Conservation (phyloP, 768 basidiomycete genomes). For the Lentinula edodes region DNA sequence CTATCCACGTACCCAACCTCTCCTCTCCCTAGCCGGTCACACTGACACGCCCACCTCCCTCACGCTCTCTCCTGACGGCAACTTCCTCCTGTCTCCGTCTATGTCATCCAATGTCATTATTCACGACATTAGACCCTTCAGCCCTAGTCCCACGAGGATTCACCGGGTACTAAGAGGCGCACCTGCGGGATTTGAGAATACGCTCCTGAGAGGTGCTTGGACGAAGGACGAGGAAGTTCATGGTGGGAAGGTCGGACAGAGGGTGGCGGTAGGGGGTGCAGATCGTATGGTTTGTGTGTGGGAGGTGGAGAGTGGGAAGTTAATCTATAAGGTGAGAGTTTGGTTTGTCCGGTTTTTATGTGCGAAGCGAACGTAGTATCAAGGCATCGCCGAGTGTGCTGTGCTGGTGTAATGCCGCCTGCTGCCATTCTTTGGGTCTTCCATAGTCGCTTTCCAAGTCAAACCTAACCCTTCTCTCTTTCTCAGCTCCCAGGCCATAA, state of each 20-base stretch:
- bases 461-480: not conserved
- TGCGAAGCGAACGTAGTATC: too few relatives aligned
- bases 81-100: conserved; percentile 84
- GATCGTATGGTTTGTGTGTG: conserved; percentile 84
- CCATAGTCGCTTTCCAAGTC: too few relatives aligned
- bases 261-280: conserved; percentile 86
- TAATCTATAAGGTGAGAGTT: conserved; percentile 67
- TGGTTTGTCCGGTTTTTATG: not conserved
- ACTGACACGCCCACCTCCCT: conserved; percentile 92
- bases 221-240: conserved; percentile 63
- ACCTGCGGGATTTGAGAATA: conserved; percentile 91
- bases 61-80: conserved; percentile 84
- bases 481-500: conserved; percentile 85
- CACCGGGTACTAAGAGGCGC: conserved; percentile 79
- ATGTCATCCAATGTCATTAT: conserved; percentile 87
- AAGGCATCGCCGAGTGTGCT: too few relatives aligned
- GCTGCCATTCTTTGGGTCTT: too few relatives aligned
- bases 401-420: too few relatives aligned
- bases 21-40: conserved; percentile 75
- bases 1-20: conserved; percentile 89
- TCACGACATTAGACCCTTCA: conserved; percentile 93
- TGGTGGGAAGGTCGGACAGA: conserved; percentile 37
- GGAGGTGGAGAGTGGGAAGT: conserved; percentile 75
- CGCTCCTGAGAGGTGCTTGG: conserved; percentile 83
- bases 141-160: conserved; percentile 73